Percentiles rank a stretch among this genome's conserved stretches.
These are phyloP conservation scores for Phytophthora vignae DNA, from an alignment of 352 stramenopile species.

Conservation along the genomic window DNA sequence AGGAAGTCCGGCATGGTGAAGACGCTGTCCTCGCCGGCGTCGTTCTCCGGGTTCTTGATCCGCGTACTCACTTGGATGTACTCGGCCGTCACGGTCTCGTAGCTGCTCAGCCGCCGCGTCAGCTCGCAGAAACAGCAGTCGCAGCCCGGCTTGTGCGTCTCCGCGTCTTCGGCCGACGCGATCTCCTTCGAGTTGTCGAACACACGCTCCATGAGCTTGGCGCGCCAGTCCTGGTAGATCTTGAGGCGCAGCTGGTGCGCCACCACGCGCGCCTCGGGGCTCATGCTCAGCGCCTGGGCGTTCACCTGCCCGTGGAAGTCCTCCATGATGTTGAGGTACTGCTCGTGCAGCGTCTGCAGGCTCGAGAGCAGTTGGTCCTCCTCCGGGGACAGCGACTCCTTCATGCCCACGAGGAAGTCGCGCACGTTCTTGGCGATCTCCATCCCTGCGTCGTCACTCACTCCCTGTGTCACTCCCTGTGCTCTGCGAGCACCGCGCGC, in stretches of 20 bases:
- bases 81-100: constrained; percentile 62
- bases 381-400: constrained; percentile 72
- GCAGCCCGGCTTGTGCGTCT: constrained; percentile 47
- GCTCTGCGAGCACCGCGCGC: constrained; percentile 21
- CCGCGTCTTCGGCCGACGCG: constrained; percentile 44
- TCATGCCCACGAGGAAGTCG: constrained; percentile 85
- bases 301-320: constrained; percentile 66
- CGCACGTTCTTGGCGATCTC: constrained; percentile 85
- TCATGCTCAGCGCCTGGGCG: constrained; percentile 70
- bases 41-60: constrained; percentile 59
- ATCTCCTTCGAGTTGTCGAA: constrained; percentile 62
- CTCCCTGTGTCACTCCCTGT: constrained; percentile 31
- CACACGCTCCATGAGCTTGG: constrained; percentile 74
- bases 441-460: constrained; percentile 44
- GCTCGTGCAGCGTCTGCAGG: constrained; percentile 71
- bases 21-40: constrained; percentile 46
- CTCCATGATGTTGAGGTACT: constrained; percentile 79
- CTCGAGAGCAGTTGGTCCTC: constrained; percentile 73
- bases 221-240: constrained; percentile 88
- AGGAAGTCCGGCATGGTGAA: constrained; percentile 71
- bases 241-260: constrained; percentile 77
- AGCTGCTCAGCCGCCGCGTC: constrained; percentile 52
- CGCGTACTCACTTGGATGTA: constrained; percentile 68
- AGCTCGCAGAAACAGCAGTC: constrained; percentile 71
- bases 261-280: constrained; percentile 75